Base-by-base conservation (phyloP, 106 monocot species). In the Dendrobium nobile region DNA sequence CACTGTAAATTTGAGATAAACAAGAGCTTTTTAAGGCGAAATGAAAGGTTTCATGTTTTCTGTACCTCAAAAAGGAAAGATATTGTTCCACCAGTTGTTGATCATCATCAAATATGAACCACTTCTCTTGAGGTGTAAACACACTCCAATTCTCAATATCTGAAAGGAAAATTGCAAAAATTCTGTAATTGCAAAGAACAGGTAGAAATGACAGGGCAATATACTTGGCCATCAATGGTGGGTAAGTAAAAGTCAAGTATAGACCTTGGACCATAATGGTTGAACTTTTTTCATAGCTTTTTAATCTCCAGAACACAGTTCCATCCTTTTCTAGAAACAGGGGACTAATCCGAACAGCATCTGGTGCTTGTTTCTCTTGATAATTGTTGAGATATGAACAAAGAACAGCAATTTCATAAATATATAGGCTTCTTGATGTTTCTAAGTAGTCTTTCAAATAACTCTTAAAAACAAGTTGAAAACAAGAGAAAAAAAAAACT, bases 191-290 rank as follows among this genome's bases (percentile, higher is more conserved):
- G 7, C 9, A 68, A 51, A 51, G 2, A 22, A 58, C 17, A 54
- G 54, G 76, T 47, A 47, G 24, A 44, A 80, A 22, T 17, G 10
- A 20, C 41, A 31, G 5, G 41, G 67, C 7, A 28, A 16, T 3
- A 48, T 5, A 37, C 9, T 37, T 67, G 6, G 19, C 40, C 47
- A 42, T 41, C 44, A 72, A 48, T 72, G 9, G 8, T 24, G 48
- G 40, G 58, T n/a, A 67, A 81, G 9, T 20, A 64, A 72, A 10
- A 37, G 37, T 37, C 6, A 61, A 78, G 67, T 40, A 78, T 13
- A 40, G 72, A 91, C 91, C 91, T 91, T 91, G 91, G 56, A 80
- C 82, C 40, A 91, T 51, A 47, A 91, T 83, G 59, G 44, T 33
- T 58, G 85, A 82, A 64, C 54, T 79, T 72, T 20, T 41, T 8